Conservation (phyloP, 2,329 filamentous ascomycete genomes). For the Hypoxylon rubiginosum region DNA sequence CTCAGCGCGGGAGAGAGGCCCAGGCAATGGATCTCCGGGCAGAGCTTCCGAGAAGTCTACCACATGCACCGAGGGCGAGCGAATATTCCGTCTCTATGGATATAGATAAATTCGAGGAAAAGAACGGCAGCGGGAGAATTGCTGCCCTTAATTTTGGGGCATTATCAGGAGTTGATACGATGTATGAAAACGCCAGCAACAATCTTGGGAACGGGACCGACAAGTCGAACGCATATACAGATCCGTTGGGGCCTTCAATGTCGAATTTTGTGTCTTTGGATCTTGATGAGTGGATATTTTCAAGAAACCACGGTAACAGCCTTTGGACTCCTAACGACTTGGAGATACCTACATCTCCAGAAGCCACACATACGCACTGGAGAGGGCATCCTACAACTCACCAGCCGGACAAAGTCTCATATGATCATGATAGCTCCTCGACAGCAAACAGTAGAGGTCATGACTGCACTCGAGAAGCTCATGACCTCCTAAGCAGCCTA, state of each 20-base stretch:
- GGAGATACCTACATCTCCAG: not conserved
- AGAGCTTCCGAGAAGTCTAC: not conserved
- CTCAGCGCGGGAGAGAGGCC: conserved; percentile 2
- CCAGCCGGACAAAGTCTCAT: conserved; percentile 16
- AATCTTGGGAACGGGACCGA: conserved; percentile 11
- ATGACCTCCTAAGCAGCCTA: conserved; percentile 32
- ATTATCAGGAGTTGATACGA: not conserved
- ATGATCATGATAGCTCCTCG: conserved; percentile 7
- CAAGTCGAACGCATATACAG: conserved; percentile 12
- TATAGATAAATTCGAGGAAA: not conserved
- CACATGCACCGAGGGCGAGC: not conserved
- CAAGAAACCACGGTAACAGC: conserved; percentile 12
- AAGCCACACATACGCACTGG: not conserved
- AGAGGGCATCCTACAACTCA: conserved; percentile 8
- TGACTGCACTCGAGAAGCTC: conserved; percentile 30
- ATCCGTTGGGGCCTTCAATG: conserved; percentile 12
- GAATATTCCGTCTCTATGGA: not conserved
- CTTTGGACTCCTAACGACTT: conserved; percentile 13
- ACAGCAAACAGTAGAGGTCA: conserved; percentile 11
- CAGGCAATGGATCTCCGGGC: conserved; percentile 8
- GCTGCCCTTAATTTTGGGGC: not conserved
- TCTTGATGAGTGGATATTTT: conserved; percentile 19
- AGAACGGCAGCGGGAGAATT: not conserved
- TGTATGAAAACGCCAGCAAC: not conserved
- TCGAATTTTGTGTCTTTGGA: conserved; percentile 22